These are phyloP conservation scores for Byssochlamys sp. DNA, from an alignment of 2,329 filamentous ascomycete species.

Conservation along the genomic window DNA sequence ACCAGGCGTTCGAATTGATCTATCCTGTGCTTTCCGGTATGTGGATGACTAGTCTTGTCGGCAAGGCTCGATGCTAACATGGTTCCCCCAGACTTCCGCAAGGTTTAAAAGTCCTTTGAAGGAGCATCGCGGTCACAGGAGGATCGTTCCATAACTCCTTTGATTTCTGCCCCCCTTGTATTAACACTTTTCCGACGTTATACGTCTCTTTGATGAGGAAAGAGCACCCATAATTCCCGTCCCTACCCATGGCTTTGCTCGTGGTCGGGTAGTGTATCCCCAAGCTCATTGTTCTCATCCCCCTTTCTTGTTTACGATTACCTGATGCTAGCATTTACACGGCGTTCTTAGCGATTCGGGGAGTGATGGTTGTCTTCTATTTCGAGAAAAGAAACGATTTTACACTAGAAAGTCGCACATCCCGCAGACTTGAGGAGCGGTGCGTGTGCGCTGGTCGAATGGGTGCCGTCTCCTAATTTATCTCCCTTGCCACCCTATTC, in stretches of 20 bases:
- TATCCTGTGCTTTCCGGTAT: conserved; percentile 85
- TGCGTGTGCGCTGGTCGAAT: conserved; percentile 34
- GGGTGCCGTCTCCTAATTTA: conserved; percentile 29
- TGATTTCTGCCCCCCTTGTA: conserved; percentile 14
- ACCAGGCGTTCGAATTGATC: conserved; percentile 93
- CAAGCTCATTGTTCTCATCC: conserved; percentile 9
- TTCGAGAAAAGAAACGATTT: conserved; percentile 12
- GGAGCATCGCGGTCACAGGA: conserved; percentile 6
- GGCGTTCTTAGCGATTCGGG: conserved; percentile 36
- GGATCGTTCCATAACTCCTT: conserved; percentile 9
- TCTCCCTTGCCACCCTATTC: conserved; percentile 4
- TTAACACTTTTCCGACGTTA: conserved; percentile 17
- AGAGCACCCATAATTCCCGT: conserved; percentile 5
- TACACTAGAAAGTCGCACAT: conserved; percentile 33
- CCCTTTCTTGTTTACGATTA: conserved; percentile 22
- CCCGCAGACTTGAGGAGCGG: conserved; percentile 29
- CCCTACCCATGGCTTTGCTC: not conserved
- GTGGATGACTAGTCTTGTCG: conserved; percentile 15
- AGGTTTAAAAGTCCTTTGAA: conserved; percentile 38
- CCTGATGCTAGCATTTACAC: conserved; percentile 34
- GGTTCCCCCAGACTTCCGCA: conserved; percentile 48
- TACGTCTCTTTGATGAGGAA: conserved; percentile 3
- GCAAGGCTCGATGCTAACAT: conserved; percentile 15
- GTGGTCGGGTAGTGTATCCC: conserved; percentile 2
- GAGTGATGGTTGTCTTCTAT: conserved; percentile 15